Conservation (phyloP, 2,329 filamentous ascomycete genomes). For the Colletotrichum euphorbiae region DNA sequence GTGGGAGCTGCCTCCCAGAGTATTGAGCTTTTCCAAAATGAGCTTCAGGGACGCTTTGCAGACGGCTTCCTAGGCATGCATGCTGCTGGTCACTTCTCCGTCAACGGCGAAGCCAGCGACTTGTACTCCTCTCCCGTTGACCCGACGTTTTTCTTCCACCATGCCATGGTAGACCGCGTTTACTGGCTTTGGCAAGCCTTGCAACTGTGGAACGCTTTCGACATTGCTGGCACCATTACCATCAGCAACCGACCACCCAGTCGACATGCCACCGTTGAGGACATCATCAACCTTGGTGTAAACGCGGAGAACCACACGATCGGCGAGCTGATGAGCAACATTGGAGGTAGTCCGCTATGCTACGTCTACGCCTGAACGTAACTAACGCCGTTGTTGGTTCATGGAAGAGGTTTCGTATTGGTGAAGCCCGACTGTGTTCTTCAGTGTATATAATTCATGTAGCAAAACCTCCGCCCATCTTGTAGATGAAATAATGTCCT, state of each 20-base stretch:
- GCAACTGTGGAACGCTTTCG: constrained; percentile 40
- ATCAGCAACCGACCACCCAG: constrained; percentile 42
- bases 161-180: constrained; percentile 46
- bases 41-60: constrained; percentile 49
- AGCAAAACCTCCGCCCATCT: no score
- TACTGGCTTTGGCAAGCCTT: constrained; percentile 46
- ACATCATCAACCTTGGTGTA: constrained; percentile 46
- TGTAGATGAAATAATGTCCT: no score
- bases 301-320: constrained; percentile 45
- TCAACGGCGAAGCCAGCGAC: constrained; percentile 51
- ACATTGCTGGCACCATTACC: constrained; percentile 42
- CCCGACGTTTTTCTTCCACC: constrained; percentile 46
- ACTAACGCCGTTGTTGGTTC: no score
- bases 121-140: constrained; percentile 47
- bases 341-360: constrained; percentile 48
- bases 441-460: background rate
- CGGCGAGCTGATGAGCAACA: constrained; percentile 48
- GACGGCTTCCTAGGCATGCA: constrained; percentile 49
- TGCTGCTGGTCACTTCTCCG: constrained; percentile 53
- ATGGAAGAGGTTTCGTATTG: background rate
- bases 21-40: constrained; percentile 50
- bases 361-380: constrained; percentile 46
- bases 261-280: constrained; percentile 39
- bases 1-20: constrained; percentile 43
- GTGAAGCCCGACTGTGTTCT: no score